Base-by-base conservation (phyloP, 2,329 filamentous ascomycete genomes). In the Aureobasidium zeae region DNA sequence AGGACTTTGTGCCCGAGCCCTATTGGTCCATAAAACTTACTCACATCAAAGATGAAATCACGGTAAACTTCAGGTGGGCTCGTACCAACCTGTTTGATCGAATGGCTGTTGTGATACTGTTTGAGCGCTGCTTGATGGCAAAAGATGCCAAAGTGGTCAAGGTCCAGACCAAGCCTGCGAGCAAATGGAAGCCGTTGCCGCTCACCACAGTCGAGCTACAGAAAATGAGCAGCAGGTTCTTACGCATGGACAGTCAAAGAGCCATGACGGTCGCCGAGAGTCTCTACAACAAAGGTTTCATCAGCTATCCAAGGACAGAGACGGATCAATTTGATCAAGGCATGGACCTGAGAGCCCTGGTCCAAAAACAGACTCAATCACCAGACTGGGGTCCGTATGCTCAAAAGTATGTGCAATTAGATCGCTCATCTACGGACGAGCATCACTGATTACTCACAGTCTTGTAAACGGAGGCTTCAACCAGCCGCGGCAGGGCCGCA, bases 221-320 rank as follows among this genome's bases (percentile, higher is more conserved):
- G 59, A 98, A 96, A 65, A 89, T 88, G 65, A 89, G 91, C 10
- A 94, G 85, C 51, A 76, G 80, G 20, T 86, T 93, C 55, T 72
- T 98, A 17, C 79, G 79, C n/a, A 86, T 98, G 79, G 86, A 81
- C 50, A 88, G 88, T 66, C 83, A 94, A 54, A 75, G 82, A 48
- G 86, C 94, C 32, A 95, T 98, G 88, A 81, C 74, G 36, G 71
- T 74, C 17, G 91, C 91, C 4, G 91, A 98, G 62, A 70, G 71
- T 4, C 74, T 98, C 2, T 98, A 98, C 67, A 88, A 87, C 35
- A 87, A 83, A 61, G 91, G 91, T 0, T 96, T 88, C 65, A 94
- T 98, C 63, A 95, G 88, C 62, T 98, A 98, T 63, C 91, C 91
- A 1, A 80, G 91, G 63, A 98, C 91, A 0, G 91, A 98, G 63